These are phyloP conservation scores for Chlamydomonas applanata DNA, from an alignment of 139 green algal genomes.

Conservation along the genomic window DNA sequence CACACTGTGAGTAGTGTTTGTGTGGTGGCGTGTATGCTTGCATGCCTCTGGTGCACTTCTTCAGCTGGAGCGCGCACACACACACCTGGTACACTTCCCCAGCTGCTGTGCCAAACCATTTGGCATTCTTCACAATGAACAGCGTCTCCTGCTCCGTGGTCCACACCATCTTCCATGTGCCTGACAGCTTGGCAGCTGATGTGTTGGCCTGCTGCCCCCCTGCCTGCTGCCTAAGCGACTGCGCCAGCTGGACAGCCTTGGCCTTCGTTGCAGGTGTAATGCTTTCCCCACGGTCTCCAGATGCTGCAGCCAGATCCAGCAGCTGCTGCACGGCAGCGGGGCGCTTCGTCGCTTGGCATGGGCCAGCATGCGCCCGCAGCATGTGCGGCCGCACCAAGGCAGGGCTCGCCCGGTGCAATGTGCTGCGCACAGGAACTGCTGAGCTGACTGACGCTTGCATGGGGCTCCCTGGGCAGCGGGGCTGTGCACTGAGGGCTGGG, in stretches of 20 bases:
- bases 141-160: conserved; percentile 71
- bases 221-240: background rate
- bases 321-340: background rate
- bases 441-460: no score
- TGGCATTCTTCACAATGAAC: conserved; percentile 84
- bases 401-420: background rate
- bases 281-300: no score
- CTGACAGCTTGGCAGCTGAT: conserved; percentile 14
- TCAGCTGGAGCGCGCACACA: background rate
- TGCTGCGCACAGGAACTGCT: no score
- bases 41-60: background rate
- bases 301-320: no score
- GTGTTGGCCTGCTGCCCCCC: conserved; percentile 12
- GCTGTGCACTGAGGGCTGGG: no score
- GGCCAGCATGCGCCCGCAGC: no score
- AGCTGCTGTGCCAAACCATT: conserved; percentile 71
- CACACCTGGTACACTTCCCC: conserved; percentile 78
- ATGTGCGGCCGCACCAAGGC: background rate
- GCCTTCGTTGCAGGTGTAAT: background rate
- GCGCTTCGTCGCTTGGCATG: no score
- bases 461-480: no score
- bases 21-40: no score
- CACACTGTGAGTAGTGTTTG: no score
- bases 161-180: conserved; percentile 78
- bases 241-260: background rate